Evolutionary conservation across 257 asterid species (phyloP).

Genomic region (Orobanche coerulescens): DNA sequence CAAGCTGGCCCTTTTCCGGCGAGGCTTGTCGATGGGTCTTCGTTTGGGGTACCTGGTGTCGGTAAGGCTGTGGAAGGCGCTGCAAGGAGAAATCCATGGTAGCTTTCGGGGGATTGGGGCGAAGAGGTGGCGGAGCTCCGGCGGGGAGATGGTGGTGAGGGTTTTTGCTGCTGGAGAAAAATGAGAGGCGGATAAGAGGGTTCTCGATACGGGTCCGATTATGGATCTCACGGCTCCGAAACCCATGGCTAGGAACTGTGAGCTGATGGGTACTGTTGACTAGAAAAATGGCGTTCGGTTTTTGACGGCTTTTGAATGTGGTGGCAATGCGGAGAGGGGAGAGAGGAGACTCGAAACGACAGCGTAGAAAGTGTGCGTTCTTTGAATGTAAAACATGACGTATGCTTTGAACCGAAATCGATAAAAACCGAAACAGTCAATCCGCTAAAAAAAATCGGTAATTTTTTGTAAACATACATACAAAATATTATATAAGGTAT

Average conservation of each 20-base stretch:
- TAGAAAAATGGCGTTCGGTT: conserved; percentile 7
- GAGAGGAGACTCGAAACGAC: not conserved
- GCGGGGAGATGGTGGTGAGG: conserved; percentile 26
- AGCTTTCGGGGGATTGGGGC: conserved; percentile 28
- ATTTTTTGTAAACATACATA: too few relatives aligned
- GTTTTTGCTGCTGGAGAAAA: conserved; percentile 22
- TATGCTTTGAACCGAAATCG: too few relatives aligned
- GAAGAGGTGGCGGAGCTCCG: conserved; percentile 34
- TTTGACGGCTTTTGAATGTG: conserved; percentile 15
- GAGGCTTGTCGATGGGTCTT: conserved; percentile 50
- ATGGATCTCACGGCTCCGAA: conserved; percentile 56
- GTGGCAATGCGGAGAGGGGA: not conserved
- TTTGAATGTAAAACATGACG: too few relatives aligned
- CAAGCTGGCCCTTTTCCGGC: conserved; percentile 53
- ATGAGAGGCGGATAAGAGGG: conserved; percentile 28
- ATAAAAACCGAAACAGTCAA: too few relatives aligned
- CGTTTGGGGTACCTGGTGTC: conserved; percentile 63
- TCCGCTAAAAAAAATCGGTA: too few relatives aligned
- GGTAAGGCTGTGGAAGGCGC: conserved; percentile 59
- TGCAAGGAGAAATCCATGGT: conserved; percentile 40
- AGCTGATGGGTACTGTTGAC: conserved; percentile 12
- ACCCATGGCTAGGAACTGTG: conserved; percentile 38
- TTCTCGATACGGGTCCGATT: conserved; percentile 45
- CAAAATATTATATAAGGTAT: too few relatives aligned
- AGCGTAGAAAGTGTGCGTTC: too few relatives aligned